phyloP scores from a whole-genome alignment of 768 basidiomycete species.

The Crassisporium funariophilum region DNA sequence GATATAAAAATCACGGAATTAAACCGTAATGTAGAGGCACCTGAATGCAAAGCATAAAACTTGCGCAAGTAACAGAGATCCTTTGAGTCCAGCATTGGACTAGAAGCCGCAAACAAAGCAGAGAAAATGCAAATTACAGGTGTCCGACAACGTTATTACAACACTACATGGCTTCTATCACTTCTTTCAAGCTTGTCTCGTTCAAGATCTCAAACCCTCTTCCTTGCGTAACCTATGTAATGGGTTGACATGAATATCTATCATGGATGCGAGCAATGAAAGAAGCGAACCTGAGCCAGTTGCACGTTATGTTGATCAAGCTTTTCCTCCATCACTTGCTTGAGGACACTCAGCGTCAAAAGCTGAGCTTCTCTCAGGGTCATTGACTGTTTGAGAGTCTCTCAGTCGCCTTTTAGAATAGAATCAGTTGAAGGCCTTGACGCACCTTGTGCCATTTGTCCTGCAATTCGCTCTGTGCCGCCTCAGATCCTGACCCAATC shows the following conservation, averaged over 20 bases:
- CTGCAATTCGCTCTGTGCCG: slow-evolving; percentile 95
- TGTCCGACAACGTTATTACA: slow-evolving; percentile 16
- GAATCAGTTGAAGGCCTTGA: not conserved
- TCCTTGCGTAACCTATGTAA: slow-evolving; percentile 67
- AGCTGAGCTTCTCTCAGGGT: slow-evolving; percentile 85
- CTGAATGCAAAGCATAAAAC: not conserved
- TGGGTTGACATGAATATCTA: not conserved
- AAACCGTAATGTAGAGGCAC: not conserved
- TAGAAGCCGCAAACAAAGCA: not conserved
- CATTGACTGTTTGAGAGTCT: slow-evolving; percentile 70
- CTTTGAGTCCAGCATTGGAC: not conserved
- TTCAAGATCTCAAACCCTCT: slow-evolving; percentile 90
- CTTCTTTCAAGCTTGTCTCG: slow-evolving; percentile 76
- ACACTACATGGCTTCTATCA: slow-evolving; percentile 81
- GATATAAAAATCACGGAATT: not conserved
- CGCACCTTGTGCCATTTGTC: slow-evolving; percentile 94
- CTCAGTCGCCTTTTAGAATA: slow-evolving; percentile 1
- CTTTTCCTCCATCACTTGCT: slow-evolving; percentile 99
- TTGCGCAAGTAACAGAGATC: not conserved
- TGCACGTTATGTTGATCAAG: slow-evolving; percentile 99
- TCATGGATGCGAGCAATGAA: slow-evolving; percentile 5
- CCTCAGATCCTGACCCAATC: slow-evolving; percentile 97
- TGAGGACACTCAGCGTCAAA: slow-evolving; percentile 85
- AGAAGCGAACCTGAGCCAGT: slow-evolving; percentile 80
- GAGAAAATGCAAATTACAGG: slow-evolving; percentile 21